Evolutionary conservation across 495 filamentous ascomycete species (phyloP), one percentile per base, ranked within the genome.

Genomic region (Talaromyces adpressus): DNA sequence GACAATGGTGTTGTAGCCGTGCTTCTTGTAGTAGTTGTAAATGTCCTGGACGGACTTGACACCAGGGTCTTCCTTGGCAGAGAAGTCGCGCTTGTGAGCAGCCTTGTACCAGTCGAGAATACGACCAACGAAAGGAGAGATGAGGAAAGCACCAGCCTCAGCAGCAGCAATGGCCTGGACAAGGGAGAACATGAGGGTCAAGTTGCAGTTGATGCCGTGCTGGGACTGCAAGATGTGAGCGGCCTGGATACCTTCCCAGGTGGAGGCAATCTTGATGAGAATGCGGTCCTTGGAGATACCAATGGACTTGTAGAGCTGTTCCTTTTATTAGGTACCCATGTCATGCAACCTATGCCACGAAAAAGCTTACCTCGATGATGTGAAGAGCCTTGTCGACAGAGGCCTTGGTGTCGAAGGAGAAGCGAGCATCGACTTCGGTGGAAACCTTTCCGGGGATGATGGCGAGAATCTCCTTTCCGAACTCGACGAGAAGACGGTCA

Each of bases 1-100:
- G 74, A 99, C 94, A 71, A 96, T 96, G 76, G 94, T 98, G 69
- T 94, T 93, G 87, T 99, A 97, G 72, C 89, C 92, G 78, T 83
- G 89, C 84, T 97, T 99, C 91, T 99, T 99, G 88, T 99, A 99
- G 90, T 99, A 99, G 84, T 99, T 96, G 89, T 89, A 99, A 84
- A 99, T 99, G 74, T 69, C 71, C 85, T 97, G 85, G 70, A 99
- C 95, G 69, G 88, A 92, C 83, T 92, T 88, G 79, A 99, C 94
- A 79, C 94, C 94, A 61, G 94, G 94, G 84, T 99, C 94, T 69
- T 98, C 92, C 74, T 89, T 73, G 70, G 90, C 80, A 71, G 82
- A 70, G 86, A 92, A 99, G 56, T 93, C 89, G 84, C 92, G 94
- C 86, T 95, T 95, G 71, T 89, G 92, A 64, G 88, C 81, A 58